A percentile compares a stretch with the other conserved stretches of the same genome.
Evolutionary conservation across 169 alveolate species (phyloP).

Genomic region (Pseudocohnilembus persalinus): DNA sequence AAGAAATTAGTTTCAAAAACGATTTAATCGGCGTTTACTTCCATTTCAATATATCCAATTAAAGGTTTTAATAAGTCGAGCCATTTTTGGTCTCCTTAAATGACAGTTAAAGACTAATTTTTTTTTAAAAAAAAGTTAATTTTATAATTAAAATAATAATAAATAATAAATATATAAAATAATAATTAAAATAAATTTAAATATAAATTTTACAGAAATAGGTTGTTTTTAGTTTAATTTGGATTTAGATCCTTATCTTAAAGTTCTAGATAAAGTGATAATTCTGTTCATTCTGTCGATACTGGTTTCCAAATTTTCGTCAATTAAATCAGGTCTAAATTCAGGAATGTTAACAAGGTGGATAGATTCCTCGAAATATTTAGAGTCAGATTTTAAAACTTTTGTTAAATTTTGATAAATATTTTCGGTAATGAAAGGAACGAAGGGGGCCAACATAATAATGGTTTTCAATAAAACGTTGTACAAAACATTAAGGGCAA

Average conservation of each 20-base stretch:
- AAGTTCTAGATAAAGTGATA: conserved; percentile 90
- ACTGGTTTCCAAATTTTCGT: conserved; percentile 77
- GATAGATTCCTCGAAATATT: conserved; percentile 79
- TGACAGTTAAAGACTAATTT: conserved; percentile 10
- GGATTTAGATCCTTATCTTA: conserved; percentile 90
- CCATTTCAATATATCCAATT: conserved; percentile 60
- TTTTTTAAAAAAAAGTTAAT: not conserved
- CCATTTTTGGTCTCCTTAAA: conserved; percentile 15
- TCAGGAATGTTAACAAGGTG: conserved; percentile 89
- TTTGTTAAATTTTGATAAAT: conserved; percentile 90
- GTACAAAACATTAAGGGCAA: conserved; percentile 88
- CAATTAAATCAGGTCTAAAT: conserved; percentile 70
- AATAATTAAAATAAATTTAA: conserved; percentile 67
- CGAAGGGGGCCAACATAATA: conserved; percentile 89
- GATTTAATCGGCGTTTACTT: conserved; percentile 55
- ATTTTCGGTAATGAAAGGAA: conserved; percentile 93
- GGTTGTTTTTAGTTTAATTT: conserved; percentile 89
- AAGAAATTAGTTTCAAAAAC: conserved; percentile 38
- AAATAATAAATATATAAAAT: conserved; percentile 6
- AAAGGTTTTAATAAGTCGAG: conserved; percentile 40
- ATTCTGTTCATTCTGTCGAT: conserved; percentile 75
- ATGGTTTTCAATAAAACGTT: conserved; percentile 89
- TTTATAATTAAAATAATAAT: not conserved
- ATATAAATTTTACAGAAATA: conserved; percentile 74
- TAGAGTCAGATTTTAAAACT: conserved; percentile 80